Evolutionary conservation across 345 rosid genomes (phyloP).

Genomic region (Stellera chamaejasme): DNA sequence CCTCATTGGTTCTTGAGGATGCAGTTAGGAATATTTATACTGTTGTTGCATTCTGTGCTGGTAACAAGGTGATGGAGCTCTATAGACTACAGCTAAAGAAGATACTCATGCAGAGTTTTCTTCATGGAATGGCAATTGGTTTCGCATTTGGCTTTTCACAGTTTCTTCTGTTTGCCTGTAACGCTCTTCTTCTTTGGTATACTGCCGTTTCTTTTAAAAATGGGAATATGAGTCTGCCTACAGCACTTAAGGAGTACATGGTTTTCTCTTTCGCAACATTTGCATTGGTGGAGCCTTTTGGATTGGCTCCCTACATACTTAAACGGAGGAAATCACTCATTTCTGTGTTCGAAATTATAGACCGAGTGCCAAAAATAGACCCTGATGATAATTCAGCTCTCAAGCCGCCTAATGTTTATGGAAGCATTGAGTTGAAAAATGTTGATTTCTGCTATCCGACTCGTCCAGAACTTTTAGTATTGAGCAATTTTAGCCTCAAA

Average conservation of each 20-base stretch:
- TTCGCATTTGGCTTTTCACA: conserved; percentile 98
- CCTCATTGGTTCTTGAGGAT: conserved; percentile 98
- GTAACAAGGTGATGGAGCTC: conserved; percentile 98
- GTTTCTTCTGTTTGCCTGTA: conserved; percentile 98
- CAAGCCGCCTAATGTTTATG: conserved; percentile 92
- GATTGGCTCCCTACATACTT: conserved; percentile 96
- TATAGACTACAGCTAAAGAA: conserved; percentile 75
- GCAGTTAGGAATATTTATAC: conserved; percentile 98
- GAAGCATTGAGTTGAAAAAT: conserved; percentile 93
- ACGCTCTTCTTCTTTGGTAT: conserved; percentile 97
- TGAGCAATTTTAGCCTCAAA: conserved; percentile 97
- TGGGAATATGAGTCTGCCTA: conserved; percentile 35
- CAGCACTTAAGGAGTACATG: conserved; percentile 90
- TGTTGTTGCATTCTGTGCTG: conserved; percentile 99
- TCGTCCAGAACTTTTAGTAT: conserved; percentile 77
- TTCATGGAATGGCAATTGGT: conserved; percentile 93
- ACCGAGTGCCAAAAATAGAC: conserved; percentile 85
- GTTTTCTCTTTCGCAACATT: conserved; percentile 98
- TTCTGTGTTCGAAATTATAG: conserved; percentile 96
- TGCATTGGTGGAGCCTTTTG: conserved; percentile 99
- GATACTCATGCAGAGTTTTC: conserved; percentile 79
- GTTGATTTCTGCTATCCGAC: conserved; percentile 96
- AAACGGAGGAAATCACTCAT: conserved; percentile 84
- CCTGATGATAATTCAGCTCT: conserved; percentile 89
- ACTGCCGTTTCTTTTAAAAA: conserved; percentile 60